Evolutionary conservation across 2,329 filamentous ascomycete species (phyloP).

Genomic region (Fonsecaea erecta): DNA sequence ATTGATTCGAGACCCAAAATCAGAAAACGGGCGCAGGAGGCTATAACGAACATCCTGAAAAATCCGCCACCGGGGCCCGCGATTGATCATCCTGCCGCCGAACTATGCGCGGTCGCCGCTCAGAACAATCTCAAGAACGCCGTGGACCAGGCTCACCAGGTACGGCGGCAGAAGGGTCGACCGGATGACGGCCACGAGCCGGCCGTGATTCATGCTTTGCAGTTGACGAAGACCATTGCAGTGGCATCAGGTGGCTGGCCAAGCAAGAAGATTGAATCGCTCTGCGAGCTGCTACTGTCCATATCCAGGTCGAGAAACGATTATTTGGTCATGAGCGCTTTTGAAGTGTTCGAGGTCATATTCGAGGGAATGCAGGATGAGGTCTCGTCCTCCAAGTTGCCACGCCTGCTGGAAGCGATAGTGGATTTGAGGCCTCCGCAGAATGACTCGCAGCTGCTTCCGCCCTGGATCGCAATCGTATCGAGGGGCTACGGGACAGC

Average conservation of each 20-base stretch:
- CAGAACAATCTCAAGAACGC: slow-evolving; percentile 76
- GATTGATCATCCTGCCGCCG: slow-evolving; percentile 89
- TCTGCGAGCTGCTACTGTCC: slow-evolving; percentile 85
- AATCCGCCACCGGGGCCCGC: slow-evolving; percentile 88
- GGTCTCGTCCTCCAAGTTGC: slow-evolving; percentile 84
- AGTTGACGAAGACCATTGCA: slow-evolving; percentile 88
- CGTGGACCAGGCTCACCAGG: slow-evolving; percentile 69
- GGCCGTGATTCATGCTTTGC: slow-evolving; percentile 84
- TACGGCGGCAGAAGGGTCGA: slow-evolving; percentile 65
- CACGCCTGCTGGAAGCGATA: slow-evolving; percentile 86
- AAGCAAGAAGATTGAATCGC: slow-evolving; percentile 87
- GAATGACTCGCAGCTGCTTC: slow-evolving; percentile 91
- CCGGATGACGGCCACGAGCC: slow-evolving; percentile 71
- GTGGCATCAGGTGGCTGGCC: slow-evolving; percentile 91
- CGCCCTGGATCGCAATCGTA: slow-evolving; percentile 94
- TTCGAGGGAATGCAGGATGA: slow-evolving; percentile 90
- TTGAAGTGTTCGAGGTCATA: slow-evolving; percentile 97
- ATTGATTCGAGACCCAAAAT: slow-evolving; percentile 92
- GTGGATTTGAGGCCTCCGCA: slow-evolving; percentile 86
- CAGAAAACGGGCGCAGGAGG: slow-evolving; percentile 89
- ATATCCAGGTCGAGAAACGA: slow-evolving; percentile 92
- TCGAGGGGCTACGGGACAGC: slow-evolving; percentile 94
- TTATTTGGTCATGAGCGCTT: slow-evolving; percentile 93
- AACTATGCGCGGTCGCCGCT: slow-evolving; percentile 93
- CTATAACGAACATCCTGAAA: slow-evolving; percentile 79